A percentile compares a stretch with the other conserved stretches of the same genome.
Conservation (phyloP, 495 filamentous ascomycete genomes). For the Xeromyces bisporus region DNA sequence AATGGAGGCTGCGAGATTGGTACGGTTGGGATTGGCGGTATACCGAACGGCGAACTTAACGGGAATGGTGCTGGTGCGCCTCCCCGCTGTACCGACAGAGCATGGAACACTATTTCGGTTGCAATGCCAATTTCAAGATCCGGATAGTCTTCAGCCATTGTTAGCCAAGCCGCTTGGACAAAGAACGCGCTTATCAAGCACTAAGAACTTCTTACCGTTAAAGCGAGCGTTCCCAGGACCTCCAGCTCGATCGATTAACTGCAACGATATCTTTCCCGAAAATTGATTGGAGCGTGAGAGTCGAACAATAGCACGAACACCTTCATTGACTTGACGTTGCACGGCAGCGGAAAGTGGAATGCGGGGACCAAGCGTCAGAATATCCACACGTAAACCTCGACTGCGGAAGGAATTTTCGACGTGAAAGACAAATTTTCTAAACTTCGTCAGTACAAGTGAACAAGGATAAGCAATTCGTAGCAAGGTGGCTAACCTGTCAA, state of each 20-base stretch:
- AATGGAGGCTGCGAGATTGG: conserved; percentile 18
- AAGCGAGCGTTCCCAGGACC: conserved; percentile 57
- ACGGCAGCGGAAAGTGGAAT: conserved; percentile 61
- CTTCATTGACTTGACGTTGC: conserved; percentile 71
- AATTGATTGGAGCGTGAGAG: conserved; percentile 51
- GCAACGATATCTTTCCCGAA: conserved; percentile 54
- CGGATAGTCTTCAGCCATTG: conserved; percentile 71
- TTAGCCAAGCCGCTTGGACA: too few species aligned
- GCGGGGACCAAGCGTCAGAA: conserved; percentile 61
- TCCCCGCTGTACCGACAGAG: conserved; percentile 43
- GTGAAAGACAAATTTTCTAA: conserved; percentile 62
- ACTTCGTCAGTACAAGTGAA: conserved; percentile 2
- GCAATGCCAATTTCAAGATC: conserved; percentile 60
- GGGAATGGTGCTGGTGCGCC: conserved; percentile 26
- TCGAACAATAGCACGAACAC: conserved; percentile 69
- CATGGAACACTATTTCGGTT: conserved; percentile 61
- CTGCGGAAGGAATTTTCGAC: conserved; percentile 58
- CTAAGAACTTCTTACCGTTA: conserved; percentile 35
- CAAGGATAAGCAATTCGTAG: background rate
- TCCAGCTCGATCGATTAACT: conserved; percentile 66
- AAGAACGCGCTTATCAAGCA: too few species aligned
- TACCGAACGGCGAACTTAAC: conserved; percentile 26
- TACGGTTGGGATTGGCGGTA: conserved; percentile 20
- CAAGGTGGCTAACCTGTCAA: conserved; percentile 43
- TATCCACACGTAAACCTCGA: conserved; percentile 53